Conservation (phyloP, 345 rosid species). For the Cardiospermum halicacabum region DNA sequence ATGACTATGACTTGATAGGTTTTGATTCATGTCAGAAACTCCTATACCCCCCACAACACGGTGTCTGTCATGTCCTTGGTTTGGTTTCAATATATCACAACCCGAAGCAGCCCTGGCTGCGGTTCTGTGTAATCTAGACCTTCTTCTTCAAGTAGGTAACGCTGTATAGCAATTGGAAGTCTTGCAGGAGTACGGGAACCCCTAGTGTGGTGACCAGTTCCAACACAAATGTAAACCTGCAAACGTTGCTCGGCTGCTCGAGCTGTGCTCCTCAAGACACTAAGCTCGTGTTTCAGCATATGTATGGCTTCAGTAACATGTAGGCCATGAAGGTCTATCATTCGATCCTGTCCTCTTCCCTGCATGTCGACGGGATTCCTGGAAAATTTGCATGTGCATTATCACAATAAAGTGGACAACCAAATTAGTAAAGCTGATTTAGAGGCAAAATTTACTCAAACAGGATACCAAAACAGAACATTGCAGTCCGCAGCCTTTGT, state of each 20-base stretch:
- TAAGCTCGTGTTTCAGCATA: constrained; percentile 77
- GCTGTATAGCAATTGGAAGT: constrained; percentile 89
- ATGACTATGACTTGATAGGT: constrained; percentile 25
- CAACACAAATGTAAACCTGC: constrained; percentile 88
- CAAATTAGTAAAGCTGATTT: constrained; percentile 7
- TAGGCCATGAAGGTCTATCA: constrained; percentile 96
- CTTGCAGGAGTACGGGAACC: constrained; percentile 90
- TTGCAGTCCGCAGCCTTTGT: background rate
- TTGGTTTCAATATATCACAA: constrained; percentile 76
- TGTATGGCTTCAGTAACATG: constrained; percentile 90
- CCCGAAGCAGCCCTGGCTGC: constrained; percentile 92
- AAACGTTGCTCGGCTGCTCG: constrained; percentile 74
- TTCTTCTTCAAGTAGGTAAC: constrained; percentile 88
- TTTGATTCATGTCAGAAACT: constrained; percentile 37
- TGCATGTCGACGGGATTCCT: constrained; percentile 81
- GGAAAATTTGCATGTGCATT: constrained; percentile 7
- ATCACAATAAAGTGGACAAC: constrained; percentile 8
- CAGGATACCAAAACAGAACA: background rate
- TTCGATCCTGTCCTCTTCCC: constrained; percentile 73
- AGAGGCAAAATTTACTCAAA: background rate
- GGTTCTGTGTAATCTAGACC: constrained; percentile 84
- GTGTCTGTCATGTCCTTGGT: constrained; percentile 18
- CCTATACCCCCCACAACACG: constrained; percentile 36
- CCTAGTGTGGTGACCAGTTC: constrained; percentile 93
- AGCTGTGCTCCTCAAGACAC: constrained; percentile 63